Evolutionary conservation across 352 stramenopile species (phyloP).

Genomic region (Blastocystis sp.): DNA sequence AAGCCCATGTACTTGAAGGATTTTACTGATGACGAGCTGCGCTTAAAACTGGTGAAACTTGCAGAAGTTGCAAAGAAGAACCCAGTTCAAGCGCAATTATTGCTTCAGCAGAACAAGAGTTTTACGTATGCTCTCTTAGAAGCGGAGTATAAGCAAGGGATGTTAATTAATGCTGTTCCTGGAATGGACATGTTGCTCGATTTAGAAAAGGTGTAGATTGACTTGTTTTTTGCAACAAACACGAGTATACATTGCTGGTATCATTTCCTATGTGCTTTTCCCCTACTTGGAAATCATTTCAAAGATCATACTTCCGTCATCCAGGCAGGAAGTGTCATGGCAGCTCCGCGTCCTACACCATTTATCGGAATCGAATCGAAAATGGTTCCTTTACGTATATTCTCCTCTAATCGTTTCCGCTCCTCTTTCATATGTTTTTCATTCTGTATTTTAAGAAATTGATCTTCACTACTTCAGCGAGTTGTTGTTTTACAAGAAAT

Average conservation of each 20-base stretch:
- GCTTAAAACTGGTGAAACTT: neutral
- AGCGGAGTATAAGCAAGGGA: constrained; percentile 17
- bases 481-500: constrained; percentile 12
- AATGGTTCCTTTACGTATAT: constrained; percentile 24
- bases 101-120: constrained; percentile 7
- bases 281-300: neutral
- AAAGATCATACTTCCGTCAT: neutral
- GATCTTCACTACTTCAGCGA: neutral
- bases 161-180: neutral
- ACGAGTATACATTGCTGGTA: neutral
- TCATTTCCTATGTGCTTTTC: neutral
- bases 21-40: neutral
- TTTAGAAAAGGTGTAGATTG: neutral
- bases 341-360: neutral
- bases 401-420: neutral
- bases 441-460: neutral
- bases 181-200: constrained; percentile 22
- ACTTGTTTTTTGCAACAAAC: neutral
- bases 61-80: neutral
- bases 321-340: constrained; percentile 33
- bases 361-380: neutral
- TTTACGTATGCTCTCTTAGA: constrained; percentile 19
- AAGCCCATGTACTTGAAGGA: constrained; percentile 4
- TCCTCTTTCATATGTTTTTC: constrained; percentile 14
- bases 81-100: neutral